A percentile compares a stretch with the other conserved stretches of the same genome.
Evolutionary conservation across 169 alveolate species (phyloP).

Genomic region (Cryptosporidium xiaoi): DNA sequence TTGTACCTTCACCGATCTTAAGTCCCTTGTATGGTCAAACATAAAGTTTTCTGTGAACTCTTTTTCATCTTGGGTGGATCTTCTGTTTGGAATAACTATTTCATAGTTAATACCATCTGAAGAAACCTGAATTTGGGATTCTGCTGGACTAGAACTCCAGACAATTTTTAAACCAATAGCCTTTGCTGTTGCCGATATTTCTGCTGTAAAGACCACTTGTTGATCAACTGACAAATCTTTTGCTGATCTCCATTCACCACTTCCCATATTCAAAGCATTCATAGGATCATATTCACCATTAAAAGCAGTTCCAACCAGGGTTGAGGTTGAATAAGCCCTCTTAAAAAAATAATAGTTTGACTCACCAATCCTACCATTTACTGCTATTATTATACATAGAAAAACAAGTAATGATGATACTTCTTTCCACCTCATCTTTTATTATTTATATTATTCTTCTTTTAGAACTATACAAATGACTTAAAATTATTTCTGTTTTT

Average conservation of each 20-base stretch:
- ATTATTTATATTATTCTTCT: background rate
- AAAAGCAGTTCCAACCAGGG: slow-evolving; percentile 41
- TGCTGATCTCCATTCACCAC: slow-evolving; percentile 73
- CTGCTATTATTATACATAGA: background rate
- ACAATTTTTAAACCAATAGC: slow-evolving; percentile 62
- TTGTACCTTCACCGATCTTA: slow-evolving; percentile 82
- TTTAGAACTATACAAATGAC: background rate
- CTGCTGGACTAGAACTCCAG: slow-evolving; percentile 69
- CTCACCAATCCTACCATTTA: slow-evolving; percentile 30
- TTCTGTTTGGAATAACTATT: slow-evolving; percentile 77
- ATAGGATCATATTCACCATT: slow-evolving; percentile 70
- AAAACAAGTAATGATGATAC: slow-evolving; percentile 7
- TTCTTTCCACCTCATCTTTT: slow-evolving; percentile 48
- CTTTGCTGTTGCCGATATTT: slow-evolving; percentile 66
- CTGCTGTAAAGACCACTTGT: slow-evolving; percentile 53
- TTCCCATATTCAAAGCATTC: slow-evolving; percentile 61
- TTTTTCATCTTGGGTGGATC: slow-evolving; percentile 78
- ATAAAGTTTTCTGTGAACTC: slow-evolving; percentile 57
- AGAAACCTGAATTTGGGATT: slow-evolving; percentile 78
- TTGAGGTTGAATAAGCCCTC: slow-evolving; percentile 49
- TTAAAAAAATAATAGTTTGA: slow-evolving; percentile 62
- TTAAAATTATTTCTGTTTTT: slow-evolving; percentile 20
- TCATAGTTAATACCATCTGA: slow-evolving; percentile 77
- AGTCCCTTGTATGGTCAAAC: slow-evolving; percentile 64
- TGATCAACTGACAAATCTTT: slow-evolving; percentile 31